Conservation (phyloP, 768 basidiomycete genomes). For the Suillus bovinus region DNA sequence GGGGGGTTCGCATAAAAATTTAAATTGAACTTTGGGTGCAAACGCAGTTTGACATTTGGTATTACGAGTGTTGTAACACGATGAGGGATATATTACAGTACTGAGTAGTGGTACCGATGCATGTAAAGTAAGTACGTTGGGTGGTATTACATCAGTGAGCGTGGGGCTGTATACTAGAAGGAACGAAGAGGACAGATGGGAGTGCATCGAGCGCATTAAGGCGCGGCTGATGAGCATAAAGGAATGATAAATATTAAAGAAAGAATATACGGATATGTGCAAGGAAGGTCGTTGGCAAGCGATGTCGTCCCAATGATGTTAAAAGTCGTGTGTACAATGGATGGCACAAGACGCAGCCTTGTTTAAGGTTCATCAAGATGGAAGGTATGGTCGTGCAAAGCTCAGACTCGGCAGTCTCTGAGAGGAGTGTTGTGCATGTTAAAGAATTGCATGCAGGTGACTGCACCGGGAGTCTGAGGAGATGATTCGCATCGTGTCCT, state of each 20-base stretch:
- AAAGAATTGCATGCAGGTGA: conserved; percentile 54
- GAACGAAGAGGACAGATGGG: neutral
- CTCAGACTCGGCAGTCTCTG: conserved; percentile 18
- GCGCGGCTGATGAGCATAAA: conserved; percentile 5
- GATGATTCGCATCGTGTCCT: conserved; percentile 16
- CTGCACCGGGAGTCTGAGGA: conserved; percentile 29
- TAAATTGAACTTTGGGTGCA: too few relatives aligned
- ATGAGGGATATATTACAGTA: neutral
- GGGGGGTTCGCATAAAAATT: too few relatives aligned
- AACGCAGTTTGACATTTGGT: neutral
- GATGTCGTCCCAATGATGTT: conserved; percentile 10
- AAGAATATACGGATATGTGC: conserved; percentile 14
- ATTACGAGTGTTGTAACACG: conserved; percentile 1
- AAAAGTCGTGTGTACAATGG: conserved; percentile 16
- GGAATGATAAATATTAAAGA: conserved; percentile 17
- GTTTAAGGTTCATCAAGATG: conserved; percentile 2
- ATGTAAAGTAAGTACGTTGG: neutral
- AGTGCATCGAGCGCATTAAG: conserved; percentile 6
- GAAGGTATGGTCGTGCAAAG: neutral
- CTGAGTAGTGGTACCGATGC: neutral
- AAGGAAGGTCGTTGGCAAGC: conserved; percentile 11
- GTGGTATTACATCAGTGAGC: conserved; percentile 19
- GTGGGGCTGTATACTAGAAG: conserved; percentile 2
- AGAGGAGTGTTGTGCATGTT: conserved; percentile 39
- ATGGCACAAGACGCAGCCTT: conserved; percentile 14